These are phyloP conservation scores for Boletellus ananas DNA, from an alignment of 768 basidiomycete species.

Conservation along the genomic window DNA sequence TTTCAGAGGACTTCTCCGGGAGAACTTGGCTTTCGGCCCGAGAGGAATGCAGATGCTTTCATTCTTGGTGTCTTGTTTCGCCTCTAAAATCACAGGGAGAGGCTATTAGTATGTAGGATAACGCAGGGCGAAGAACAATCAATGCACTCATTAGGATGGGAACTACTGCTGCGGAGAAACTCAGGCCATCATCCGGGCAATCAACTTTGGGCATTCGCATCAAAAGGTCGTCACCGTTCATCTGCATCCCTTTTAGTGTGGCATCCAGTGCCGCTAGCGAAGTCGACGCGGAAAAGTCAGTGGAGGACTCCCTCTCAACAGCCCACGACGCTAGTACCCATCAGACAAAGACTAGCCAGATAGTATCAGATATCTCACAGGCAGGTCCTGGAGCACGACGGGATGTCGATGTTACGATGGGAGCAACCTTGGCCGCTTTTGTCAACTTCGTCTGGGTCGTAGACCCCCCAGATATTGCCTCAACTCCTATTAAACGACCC, in stretches of 20 bases:
- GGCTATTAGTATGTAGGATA: neutral
- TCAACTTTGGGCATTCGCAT: neutral
- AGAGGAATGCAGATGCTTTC: neutral
- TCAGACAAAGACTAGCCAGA: slow-evolving; percentile 7
- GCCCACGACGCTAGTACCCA: neutral
- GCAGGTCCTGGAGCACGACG: neutral
- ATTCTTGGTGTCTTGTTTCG: neutral
- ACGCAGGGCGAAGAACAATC: neutral
- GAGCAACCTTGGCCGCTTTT: neutral
- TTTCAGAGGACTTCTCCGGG: neutral
- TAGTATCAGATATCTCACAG: slow-evolving; percentile 4
- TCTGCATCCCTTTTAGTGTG: slow-evolving; percentile 5
- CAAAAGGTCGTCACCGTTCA: slow-evolving; percentile 4
- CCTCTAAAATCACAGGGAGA: neutral
- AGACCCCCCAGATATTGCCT: slow-evolving; percentile 12
- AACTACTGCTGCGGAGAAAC: neutral
- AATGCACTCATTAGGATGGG: neutral
- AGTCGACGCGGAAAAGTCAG: slow-evolving; percentile 5
- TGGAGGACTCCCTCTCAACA: neutral
- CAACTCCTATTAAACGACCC: slow-evolving; percentile 5
- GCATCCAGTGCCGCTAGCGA: slow-evolving; percentile 16
- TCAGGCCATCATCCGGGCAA: neutral
- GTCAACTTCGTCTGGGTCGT: neutral
- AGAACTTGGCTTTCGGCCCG: neutral
- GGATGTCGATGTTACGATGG: neutral